Conservation (phyloP, 345 rosid species). For the Geranium rotundifolium region DNA sequence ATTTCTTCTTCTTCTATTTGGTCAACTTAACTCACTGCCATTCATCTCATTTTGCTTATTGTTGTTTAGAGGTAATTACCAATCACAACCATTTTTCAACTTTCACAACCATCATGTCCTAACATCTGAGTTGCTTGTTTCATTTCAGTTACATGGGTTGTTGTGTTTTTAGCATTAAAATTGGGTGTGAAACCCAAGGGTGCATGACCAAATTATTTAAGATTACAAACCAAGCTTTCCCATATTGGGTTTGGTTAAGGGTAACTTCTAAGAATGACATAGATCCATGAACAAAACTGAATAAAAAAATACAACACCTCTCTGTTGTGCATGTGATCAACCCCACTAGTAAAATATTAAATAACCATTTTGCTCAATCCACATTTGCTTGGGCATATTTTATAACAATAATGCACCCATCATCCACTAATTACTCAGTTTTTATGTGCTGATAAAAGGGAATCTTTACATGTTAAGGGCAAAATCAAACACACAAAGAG, state of each 20-base stretch:
- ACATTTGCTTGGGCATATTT: not conserved
- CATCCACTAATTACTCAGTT: not conserved
- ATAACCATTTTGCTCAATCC: not conserved
- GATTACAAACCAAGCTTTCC: not conserved
- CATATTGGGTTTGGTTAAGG: conserved; percentile 4
- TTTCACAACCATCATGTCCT: too few species aligned
- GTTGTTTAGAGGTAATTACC: too few species aligned
- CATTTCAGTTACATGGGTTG: too few species aligned
- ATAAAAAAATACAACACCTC: too few species aligned
- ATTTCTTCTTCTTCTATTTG: conserved; percentile 19
- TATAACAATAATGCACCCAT: conserved; percentile 2
- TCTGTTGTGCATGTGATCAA: conserved; percentile 17
- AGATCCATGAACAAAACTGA: conserved; percentile 17
- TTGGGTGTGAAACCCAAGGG: conserved; percentile 9
- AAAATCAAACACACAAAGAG: conserved; percentile 10
- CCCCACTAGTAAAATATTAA: conserved; percentile 4
- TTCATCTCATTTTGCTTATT: not conserved
- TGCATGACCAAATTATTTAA: conserved; percentile 12
- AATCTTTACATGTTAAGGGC: conserved; percentile 63
- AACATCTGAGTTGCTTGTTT: too few species aligned
- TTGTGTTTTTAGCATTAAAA: not conserved
- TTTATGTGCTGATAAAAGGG: conserved; percentile 12
- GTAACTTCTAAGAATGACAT: conserved; percentile 47
- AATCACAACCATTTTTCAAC: too few species aligned
- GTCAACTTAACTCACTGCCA: conserved; percentile 6